phyloP scores from a whole-genome alignment of 176 grass and related monocot genomes.

The Tillandsia fasciculata region DNA sequence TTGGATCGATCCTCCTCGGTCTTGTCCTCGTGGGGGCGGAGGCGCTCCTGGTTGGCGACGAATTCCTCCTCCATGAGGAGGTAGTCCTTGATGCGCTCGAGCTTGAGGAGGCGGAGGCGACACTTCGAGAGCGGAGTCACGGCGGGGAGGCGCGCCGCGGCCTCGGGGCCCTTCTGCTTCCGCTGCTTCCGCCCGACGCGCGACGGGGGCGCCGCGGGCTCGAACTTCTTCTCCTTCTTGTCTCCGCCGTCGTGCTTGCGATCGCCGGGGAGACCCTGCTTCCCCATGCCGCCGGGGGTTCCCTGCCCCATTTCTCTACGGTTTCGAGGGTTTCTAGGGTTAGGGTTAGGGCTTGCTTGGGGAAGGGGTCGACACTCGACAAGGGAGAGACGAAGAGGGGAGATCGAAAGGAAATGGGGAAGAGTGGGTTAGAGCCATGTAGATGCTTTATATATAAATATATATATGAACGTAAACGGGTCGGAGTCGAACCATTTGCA shows the following conservation, averaged over 20 bases:
- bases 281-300: constrained; percentile 52
- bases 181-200: constrained; percentile 78
- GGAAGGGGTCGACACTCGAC: no score
- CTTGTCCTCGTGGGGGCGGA: constrained; percentile 76
- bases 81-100: constrained; percentile 91
- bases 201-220: constrained; percentile 66
- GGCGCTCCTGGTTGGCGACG: constrained; percentile 71
- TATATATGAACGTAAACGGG: no score
- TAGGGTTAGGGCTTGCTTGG: constrained; percentile 38
- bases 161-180: constrained; percentile 70
- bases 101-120: constrained; percentile 75
- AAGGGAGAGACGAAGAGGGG: no score
- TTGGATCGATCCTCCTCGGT: constrained; percentile 81
- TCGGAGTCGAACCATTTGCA: no score
- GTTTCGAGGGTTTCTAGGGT: not conserved
- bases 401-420: no score
- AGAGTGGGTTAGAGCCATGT: no score
- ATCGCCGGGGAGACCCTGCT: constrained; percentile 42
- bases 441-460: no score
- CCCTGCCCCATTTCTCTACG: constrained; percentile 56
- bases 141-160: constrained; percentile 56
- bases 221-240: constrained; percentile 70
- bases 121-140: constrained; percentile 82
- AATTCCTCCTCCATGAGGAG: constrained; percentile 92
- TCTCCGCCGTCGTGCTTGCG: constrained; percentile 50